phyloP scores from a whole-genome alignment of 352 stramenopile genomes.

The Blastocystis sp. region DNA sequence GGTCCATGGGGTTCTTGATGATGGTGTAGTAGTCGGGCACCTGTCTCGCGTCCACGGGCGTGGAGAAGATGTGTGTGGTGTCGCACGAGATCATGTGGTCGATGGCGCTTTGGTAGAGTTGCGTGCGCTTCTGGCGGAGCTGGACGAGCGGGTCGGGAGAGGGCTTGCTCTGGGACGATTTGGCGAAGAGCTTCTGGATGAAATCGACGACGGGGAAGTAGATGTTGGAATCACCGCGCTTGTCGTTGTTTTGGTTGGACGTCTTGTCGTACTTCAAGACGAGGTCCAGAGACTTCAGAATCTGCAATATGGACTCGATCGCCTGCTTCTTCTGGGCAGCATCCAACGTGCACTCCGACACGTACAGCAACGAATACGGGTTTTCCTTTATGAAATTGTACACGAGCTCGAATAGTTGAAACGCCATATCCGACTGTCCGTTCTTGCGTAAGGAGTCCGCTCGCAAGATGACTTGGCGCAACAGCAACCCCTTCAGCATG shows the following conservation, averaged over 20 bases:
- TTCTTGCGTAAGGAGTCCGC: too few species aligned
- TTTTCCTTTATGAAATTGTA: not conserved
- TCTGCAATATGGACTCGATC: not conserved
- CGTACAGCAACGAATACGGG: not conserved
- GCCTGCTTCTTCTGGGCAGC: not conserved
- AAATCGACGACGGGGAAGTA: slow-evolving; percentile 8
- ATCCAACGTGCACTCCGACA: not conserved
- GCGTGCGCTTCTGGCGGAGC: not conserved
- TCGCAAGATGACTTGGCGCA: not conserved
- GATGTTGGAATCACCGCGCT: slow-evolving; percentile 11
- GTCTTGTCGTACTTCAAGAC: not conserved
- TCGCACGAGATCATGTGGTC: slow-evolving; percentile 4
- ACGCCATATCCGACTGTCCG: not conserved
- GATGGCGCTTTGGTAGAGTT: slow-evolving; percentile 1
- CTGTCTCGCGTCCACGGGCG: not conserved
- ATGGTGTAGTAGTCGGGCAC: slow-evolving; percentile 38
- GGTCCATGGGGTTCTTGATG: slow-evolving; percentile 42
- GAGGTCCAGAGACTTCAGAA: not conserved
- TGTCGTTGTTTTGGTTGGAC: not conserved
- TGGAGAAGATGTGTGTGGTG: not conserved
- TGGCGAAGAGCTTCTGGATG: not conserved
- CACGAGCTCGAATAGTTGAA: not conserved
- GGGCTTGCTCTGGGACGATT: not conserved
- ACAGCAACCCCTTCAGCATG: not conserved
- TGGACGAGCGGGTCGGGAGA: not conserved